These are phyloP conservation scores for Crithidia mellificae DNA, from an alignment of 208 protist species.

Conservation along the genomic window DNA sequence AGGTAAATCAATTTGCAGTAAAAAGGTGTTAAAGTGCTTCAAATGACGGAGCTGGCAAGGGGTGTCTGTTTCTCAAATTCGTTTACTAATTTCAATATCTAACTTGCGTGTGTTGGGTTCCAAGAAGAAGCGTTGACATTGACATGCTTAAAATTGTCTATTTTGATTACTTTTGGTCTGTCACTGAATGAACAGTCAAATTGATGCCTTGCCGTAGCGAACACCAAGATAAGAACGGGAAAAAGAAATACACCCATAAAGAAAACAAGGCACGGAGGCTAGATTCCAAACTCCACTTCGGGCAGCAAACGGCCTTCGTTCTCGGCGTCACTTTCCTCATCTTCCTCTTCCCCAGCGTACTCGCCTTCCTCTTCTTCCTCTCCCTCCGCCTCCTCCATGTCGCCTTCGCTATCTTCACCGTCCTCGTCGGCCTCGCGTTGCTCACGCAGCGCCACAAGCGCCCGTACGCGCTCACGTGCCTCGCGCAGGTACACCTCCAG, in stretches of 20 bases:
- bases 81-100: too few relatives aligned
- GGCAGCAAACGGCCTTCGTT: conserved; percentile 30
- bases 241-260: neutral
- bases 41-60: too few relatives aligned
- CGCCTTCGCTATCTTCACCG: conserved; percentile 15
- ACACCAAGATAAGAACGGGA: neutral
- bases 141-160: too few relatives aligned
- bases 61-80: too few relatives aligned
- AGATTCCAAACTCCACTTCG: conserved; percentile 58
- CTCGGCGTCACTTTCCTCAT: conserved; percentile 22
- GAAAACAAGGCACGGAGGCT: neutral
- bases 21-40: too few relatives aligned
- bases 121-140: too few relatives aligned
- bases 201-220: neutral
- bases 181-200: too few relatives aligned
- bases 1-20: too few relatives aligned
- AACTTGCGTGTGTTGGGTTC: too few relatives aligned
- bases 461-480: conserved; percentile 28
- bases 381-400: neutral
- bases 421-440: neutral
- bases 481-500: conserved; percentile 51
- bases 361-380: conserved; percentile 30
- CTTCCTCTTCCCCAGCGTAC: conserved; percentile 11
- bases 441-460: conserved; percentile 1
- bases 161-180: too few relatives aligned